These are phyloP conservation scores for Lophium mytilinum DNA, from an alignment of 495 filamentous ascomycete species.

Conservation along the genomic window DNA sequence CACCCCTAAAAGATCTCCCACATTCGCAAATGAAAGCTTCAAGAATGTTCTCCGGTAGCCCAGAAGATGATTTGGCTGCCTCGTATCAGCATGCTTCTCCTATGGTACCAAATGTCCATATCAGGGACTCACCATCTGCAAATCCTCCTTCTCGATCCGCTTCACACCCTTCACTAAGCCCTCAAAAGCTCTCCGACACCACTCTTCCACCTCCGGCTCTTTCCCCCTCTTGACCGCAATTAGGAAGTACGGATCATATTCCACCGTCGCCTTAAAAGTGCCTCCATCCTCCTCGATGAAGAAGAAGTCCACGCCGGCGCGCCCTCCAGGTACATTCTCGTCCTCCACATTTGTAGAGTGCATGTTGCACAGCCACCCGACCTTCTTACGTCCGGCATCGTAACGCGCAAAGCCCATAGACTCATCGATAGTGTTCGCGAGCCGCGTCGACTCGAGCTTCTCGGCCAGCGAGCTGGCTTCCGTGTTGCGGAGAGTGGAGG, in stretches of 20 bases:
- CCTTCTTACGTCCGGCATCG: constrained; percentile 75
- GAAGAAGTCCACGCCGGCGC: constrained; percentile 91
- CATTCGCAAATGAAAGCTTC: constrained; percentile 78
- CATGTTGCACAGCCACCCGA: constrained; percentile 94
- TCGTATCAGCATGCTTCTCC: neutral
- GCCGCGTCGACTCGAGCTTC: constrained; percentile 71
- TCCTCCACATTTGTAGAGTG: constrained; percentile 84
- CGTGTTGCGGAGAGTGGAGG: constrained; percentile 59
- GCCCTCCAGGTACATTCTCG: constrained; percentile 67
- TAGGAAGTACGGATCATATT: constrained; percentile 95
- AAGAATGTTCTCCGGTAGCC: constrained; percentile 84
- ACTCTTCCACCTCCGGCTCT: constrained; percentile 93
- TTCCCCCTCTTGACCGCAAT: constrained; percentile 80
- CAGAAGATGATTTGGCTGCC: constrained; percentile 76
- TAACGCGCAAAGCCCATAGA: constrained; percentile 87
- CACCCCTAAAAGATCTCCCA: constrained; percentile 72
- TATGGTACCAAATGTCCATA: neutral
- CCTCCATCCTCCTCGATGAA: constrained; percentile 89
- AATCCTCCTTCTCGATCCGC: constrained; percentile 82
- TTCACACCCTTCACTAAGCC: constrained; percentile 72
- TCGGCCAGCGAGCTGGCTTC: constrained; percentile 83
- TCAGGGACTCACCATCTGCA: constrained; percentile 54
- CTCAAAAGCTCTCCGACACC: constrained; percentile 77
- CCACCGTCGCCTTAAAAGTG: constrained; percentile 92
- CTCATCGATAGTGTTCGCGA: constrained; percentile 90